These are phyloP conservation scores for Forsythia viridissima DNA, from an alignment of 257 asterid species.

Conservation along the genomic window DNA sequence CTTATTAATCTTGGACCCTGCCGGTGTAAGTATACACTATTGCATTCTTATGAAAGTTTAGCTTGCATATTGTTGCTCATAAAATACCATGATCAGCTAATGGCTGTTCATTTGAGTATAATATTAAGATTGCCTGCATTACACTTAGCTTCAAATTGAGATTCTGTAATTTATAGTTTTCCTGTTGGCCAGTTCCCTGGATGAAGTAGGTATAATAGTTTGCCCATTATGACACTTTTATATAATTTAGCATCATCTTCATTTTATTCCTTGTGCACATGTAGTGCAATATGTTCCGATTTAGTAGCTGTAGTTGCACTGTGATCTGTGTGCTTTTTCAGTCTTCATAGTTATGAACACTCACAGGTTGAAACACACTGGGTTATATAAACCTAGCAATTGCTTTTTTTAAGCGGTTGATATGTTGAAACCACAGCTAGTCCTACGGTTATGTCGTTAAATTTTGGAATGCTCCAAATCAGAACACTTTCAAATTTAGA, in stretches of 20 bases:
- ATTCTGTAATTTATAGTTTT: not conserved
- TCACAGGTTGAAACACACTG: not conserved
- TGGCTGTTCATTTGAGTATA: constrained; percentile 7
- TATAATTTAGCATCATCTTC: not conserved
- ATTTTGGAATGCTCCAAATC: not conserved
- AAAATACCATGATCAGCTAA: not conserved
- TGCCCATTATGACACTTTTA: not conserved
- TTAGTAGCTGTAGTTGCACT: not conserved
- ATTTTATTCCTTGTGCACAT: not conserved
- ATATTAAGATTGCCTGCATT: not conserved
- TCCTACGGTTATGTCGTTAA: not conserved
- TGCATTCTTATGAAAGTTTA: constrained; percentile 13
- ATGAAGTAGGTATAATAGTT: not conserved
- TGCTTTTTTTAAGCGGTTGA: not conserved
- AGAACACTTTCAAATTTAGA: not conserved
- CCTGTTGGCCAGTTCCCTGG: not conserved
- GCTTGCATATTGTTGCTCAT: constrained; percentile 4
- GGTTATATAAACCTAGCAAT: not conserved
- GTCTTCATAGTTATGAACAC: not conserved
- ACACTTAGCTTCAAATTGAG: not conserved
- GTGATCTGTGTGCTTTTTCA: not conserved
- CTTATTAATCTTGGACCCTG: constrained; percentile 81
- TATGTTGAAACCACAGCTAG: not conserved
- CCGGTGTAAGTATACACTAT: constrained; percentile 54
- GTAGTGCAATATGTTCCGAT: not conserved